A percentile compares a stretch with the other conserved stretches of the same genome.
Conservation (phyloP, 2,329 filamentous ascomycete species). For the Sporothrix luriei region DNA sequence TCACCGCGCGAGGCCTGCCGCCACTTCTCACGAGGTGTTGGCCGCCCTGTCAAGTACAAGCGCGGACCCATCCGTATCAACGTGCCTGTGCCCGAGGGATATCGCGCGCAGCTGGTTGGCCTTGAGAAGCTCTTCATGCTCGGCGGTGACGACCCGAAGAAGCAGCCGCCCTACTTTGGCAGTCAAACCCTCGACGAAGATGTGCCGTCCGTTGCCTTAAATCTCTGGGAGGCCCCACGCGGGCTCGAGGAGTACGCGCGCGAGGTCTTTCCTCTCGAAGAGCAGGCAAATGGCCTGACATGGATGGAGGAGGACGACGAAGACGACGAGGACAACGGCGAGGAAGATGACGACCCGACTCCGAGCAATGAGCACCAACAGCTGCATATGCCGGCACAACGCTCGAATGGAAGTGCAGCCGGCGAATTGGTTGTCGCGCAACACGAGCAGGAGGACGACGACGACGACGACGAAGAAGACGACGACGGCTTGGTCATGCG, state of each 20-base stretch:
- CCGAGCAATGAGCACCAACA: slow-evolving; percentile 16
- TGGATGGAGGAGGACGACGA: slow-evolving; percentile 74
- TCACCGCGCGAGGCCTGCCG: slow-evolving; percentile 80
- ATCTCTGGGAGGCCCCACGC: slow-evolving; percentile 88
- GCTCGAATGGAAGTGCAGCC: slow-evolving; percentile 35
- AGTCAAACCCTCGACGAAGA: slow-evolving; percentile 59
- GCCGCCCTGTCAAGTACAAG: slow-evolving; percentile 75
- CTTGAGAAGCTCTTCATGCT: slow-evolving; percentile 62
- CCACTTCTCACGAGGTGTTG: slow-evolving; percentile 76
- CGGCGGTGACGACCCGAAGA: slow-evolving; percentile 54
- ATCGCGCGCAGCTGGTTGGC: slow-evolving; percentile 80
- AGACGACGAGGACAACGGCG: slow-evolving; percentile 45
- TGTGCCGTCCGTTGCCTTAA: slow-evolving; percentile 73
- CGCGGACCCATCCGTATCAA: slow-evolving; percentile 78
- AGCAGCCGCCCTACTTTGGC: slow-evolving; percentile 67
- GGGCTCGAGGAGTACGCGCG: slow-evolving; percentile 92
- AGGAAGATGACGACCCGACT: slow-evolving; percentile 47
- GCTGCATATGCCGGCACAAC: neutral
- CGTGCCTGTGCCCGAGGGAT: slow-evolving; percentile 83
- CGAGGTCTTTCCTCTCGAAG: slow-evolving; percentile 92
- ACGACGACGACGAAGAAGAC: slow-evolving; percentile 53
- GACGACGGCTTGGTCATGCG: slow-evolving; percentile 63
- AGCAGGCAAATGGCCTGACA: slow-evolving; percentile 86
- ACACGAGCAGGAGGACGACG: slow-evolving; percentile 37
- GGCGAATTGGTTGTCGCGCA: slow-evolving; percentile 36